Evolutionary conservation across 108 stramenopile genomes (phyloP).

Genomic region (Nitzschia palea): DNA sequence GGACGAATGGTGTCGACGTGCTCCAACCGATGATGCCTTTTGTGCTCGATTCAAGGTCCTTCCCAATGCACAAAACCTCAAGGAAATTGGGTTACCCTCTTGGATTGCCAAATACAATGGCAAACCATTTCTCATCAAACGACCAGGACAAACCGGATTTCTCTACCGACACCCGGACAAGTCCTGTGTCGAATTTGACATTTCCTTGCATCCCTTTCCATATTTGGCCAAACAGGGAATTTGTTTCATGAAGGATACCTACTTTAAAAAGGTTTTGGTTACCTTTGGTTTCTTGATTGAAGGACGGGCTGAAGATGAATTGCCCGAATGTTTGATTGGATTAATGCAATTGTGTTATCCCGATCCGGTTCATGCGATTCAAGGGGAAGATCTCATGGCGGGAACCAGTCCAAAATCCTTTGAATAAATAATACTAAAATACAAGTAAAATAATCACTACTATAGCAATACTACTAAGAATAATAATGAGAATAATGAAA

Average conservation of each 20-base stretch:
- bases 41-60: conserved; percentile 81
- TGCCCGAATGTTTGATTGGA: conserved; percentile 84
- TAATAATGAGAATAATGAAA: neutral
- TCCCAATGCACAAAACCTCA: conserved; percentile 59
- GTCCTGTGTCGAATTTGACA: conserved; percentile 79
- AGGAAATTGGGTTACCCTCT: conserved; percentile 74
- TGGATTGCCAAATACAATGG: conserved; percentile 85
- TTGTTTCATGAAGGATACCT: conserved; percentile 74
- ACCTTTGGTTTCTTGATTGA: conserved; percentile 83
- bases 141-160: conserved; percentile 75
- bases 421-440: conserved; percentile 8
- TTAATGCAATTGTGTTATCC: conserved; percentile 67
- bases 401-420: conserved; percentile 40
- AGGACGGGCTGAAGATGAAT: conserved; percentile 73
- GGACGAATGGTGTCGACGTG: conserved; percentile 73
- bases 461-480: neutral
- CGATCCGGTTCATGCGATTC: conserved; percentile 56
- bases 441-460: neutral
- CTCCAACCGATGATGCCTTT: conserved; percentile 66
- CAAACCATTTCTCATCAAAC: conserved; percentile 85
- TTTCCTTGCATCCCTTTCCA: conserved; percentile 82
- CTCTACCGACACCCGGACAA: conserved; percentile 67
- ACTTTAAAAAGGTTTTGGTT: conserved; percentile 66
- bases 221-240: conserved; percentile 81
- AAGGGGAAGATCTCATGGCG: conserved; percentile 64